phyloP scores from a whole-genome alignment of 768 basidiomycete genomes.

The Lentinus brumalis region DNA sequence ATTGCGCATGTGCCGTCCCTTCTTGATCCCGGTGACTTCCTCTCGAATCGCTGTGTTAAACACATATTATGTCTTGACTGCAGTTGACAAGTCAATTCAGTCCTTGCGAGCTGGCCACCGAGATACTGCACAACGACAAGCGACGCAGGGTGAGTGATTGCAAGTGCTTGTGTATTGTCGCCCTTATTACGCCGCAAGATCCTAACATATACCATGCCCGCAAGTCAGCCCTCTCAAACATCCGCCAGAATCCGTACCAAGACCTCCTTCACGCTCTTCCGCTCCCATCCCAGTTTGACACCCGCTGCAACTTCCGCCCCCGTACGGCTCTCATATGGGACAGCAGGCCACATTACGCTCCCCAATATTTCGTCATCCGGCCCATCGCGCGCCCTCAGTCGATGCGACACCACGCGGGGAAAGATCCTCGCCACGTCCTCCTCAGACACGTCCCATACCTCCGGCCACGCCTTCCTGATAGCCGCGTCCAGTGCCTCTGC shows the following conservation, averaged over 20 bases:
- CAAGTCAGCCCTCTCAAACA: conserved; percentile 35
- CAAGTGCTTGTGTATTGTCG: no score
- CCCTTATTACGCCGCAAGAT: no score
- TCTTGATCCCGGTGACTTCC: no score
- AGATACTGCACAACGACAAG: no score
- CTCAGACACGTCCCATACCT: conserved; percentile 60
- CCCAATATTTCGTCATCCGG: conserved; percentile 71
- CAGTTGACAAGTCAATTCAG: background rate
- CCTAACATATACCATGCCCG: no score
- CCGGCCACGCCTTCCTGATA: conserved; percentile 24
- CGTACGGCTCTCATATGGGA: conserved; percentile 16
- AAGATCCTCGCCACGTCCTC: conserved; percentile 75
- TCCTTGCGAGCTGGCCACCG: background rate
- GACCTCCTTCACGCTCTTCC: conserved; percentile 64
- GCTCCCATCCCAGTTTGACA: conserved; percentile 36
- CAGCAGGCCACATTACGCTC: conserved; percentile 62
- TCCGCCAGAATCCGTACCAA: conserved; percentile 58
- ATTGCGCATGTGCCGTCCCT: no score
- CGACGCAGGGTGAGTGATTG: no score
- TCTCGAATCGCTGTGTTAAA: no score
- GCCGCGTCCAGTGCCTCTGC: conserved; percentile 15
- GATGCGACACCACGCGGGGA: conserved; percentile 74
- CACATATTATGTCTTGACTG: background rate
- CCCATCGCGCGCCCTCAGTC: conserved; percentile 67
- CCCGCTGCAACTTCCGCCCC: conserved; percentile 16